Evolutionary conservation across 2,329 filamentous ascomycete genomes (phyloP), one percentile per base, ranked within the genome.

Genomic region (Cytospora mali): DNA sequence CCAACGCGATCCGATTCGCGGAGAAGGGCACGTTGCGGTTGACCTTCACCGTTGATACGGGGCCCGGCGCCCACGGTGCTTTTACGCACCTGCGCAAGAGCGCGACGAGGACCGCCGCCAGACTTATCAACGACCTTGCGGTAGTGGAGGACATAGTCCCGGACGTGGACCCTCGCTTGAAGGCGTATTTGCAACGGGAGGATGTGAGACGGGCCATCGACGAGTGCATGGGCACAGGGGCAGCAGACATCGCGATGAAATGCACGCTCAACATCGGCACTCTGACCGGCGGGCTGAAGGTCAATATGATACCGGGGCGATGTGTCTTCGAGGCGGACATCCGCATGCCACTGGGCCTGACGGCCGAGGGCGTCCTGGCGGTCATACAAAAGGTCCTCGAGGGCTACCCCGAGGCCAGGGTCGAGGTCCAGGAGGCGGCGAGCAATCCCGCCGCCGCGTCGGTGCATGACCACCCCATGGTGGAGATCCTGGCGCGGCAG

Each of bases 21-120:
- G 77, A 79, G 63, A 79, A 78, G 65, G 76, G 77, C 5, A 77
- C 76, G 0, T 62, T 79, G 31, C 69, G 76, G n/a, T 61, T 78
- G 27, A 74, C 71, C 0, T 77, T 76, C 59, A 72, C 68, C 0
- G 65, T 77, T 4, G 67, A 64, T 6, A 73, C 73, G 0, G 69
- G 66, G 14, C 48, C 58, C 6, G 74, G 73, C 0, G 74, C 72
- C 2, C 76, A 78, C 62, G 76, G 77, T 4, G 76, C 77, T 0
- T 79, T 74, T 65, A 68, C 72, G n/a, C 74, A 78, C 68, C 65
- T 75, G 1, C 75, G 70, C 48, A 73, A 75, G 49, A 74, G 74
- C 16, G 76, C 76, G 1, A 75, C 73, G 25, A 69, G 75, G 7
- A 73, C 76, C 46, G 75, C 75, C 2, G 62, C 62, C 33, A 27